Conservation (phyloP, 148 eudicot genomes). For the Drosera capensis region DNA sequence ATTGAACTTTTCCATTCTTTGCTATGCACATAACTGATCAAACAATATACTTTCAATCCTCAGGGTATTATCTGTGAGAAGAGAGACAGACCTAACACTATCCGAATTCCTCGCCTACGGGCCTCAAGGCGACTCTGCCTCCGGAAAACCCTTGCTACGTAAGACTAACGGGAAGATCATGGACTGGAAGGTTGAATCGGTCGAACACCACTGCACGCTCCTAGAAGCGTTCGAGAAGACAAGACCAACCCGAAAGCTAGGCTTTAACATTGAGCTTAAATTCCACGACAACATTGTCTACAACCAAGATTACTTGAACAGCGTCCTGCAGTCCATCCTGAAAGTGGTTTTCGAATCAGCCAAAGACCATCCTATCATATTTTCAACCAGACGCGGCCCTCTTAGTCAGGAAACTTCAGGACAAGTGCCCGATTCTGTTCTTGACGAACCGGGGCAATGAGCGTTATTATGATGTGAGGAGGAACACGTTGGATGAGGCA, state of each 20-base stretch:
- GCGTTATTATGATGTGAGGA: constrained; percentile 45
- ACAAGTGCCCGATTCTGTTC: constrained; percentile 63
- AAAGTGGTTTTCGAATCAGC: constrained; percentile 47
- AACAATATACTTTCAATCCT: background rate
- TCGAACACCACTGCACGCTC: constrained; percentile 47
- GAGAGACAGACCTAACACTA: constrained; percentile 48
- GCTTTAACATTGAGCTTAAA: constrained; percentile 79
- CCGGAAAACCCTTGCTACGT: constrained; percentile 44
- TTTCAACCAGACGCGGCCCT: constrained; percentile 79
- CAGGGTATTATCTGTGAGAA: constrained; percentile 60
- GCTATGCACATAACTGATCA: background rate
- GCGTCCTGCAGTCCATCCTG: constrained; percentile 33
- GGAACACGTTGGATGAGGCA: constrained; percentile 71
- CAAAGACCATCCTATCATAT: constrained; percentile 38
- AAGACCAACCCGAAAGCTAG: constrained; percentile 41
- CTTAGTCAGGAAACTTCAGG: constrained; percentile 46
- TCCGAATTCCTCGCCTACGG: constrained; percentile 58
- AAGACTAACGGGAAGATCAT: constrained; percentile 45
- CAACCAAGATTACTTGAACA: constrained; percentile 23
- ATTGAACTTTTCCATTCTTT: background rate
- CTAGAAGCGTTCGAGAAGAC: constrained; percentile 59
- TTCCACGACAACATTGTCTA: constrained; percentile 62
- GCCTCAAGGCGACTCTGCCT: constrained; percentile 33
- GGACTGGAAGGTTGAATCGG: constrained; percentile 52
- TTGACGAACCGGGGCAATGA: constrained; percentile 61